Percentiles rank a stretch among this genome's conserved stretches.
Evolutionary conservation across 2,329 filamentous ascomycete species (phyloP).

Genomic region (Aspergillus piperis): DNA sequence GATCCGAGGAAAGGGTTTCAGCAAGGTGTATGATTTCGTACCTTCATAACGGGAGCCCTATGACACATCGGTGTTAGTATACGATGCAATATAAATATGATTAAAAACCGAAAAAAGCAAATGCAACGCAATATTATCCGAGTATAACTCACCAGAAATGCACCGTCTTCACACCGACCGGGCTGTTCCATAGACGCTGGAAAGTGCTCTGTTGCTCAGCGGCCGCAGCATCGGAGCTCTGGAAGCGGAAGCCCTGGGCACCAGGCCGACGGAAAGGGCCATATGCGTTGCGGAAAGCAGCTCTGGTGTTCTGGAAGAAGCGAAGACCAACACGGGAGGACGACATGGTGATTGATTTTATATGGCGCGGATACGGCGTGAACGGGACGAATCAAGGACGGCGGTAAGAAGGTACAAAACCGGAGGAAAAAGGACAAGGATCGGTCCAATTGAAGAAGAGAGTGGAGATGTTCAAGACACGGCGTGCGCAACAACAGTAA

Average conservation of each 20-base stretch:
- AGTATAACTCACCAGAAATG: constrained; percentile 76
- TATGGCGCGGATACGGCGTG: constrained; percentile 14
- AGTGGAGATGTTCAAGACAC: not conserved
- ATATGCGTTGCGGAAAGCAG: constrained; percentile 56
- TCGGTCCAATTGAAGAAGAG: not conserved
- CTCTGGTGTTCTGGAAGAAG: constrained; percentile 53
- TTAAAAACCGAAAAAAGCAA: no score
- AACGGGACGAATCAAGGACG: constrained; percentile 4
- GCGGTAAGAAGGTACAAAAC: constrained; percentile 16
- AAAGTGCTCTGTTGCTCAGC: constrained; percentile 56
- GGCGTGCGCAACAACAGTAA: not conserved
- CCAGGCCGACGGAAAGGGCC: constrained; percentile 55
- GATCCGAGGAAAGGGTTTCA: not conserved
- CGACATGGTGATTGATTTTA: constrained; percentile 41
- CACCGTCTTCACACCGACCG: constrained; percentile 84
- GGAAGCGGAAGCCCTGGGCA: constrained; percentile 63
- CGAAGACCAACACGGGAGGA: constrained; percentile 61
- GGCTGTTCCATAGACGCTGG: constrained; percentile 80
- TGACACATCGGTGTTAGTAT: constrained; percentile 19
- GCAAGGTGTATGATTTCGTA: constrained; percentile 35
- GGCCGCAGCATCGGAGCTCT: constrained; percentile 63
- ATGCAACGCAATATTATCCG: not conserved
- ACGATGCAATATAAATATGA: not conserved
- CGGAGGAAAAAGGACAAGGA: constrained; percentile 2
- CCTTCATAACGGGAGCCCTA: constrained; percentile 93